These are phyloP conservation scores for Colletotrichum sp. DNA, from an alignment of 2,329 filamentous ascomycete species.

Conservation along the genomic window DNA sequence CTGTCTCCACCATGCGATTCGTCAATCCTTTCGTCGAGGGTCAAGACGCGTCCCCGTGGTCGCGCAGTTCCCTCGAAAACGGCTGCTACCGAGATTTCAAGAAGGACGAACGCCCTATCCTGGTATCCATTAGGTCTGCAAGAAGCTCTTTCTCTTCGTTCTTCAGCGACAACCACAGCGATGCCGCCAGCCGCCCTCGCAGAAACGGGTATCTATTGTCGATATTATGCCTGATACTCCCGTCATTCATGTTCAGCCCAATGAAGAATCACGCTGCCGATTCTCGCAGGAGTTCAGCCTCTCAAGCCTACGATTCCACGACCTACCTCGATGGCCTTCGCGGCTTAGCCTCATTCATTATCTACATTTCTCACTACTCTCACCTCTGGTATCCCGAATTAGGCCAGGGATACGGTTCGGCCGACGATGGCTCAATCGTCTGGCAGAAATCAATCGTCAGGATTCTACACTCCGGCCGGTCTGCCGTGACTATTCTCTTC, in stretches of 20 bases:
- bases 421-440: slow-evolving; percentile 45
- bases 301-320: slow-evolving; percentile 44
- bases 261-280: neutral
- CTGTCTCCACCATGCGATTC: neutral
- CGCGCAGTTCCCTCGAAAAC: neutral
- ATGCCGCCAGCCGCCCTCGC: neutral
- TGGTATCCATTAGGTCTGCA: neutral
- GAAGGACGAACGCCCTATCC: neutral
- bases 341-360: slow-evolving; percentile 58
- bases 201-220: neutral
- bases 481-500: slow-evolving; percentile 65
- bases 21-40: neutral
- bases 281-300: neutral
- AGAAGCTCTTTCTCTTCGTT: neutral
- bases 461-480: slow-evolving; percentile 57
- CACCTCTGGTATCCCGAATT: slow-evolving; percentile 12
- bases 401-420: slow-evolving; percentile 42
- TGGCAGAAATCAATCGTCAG: slow-evolving; percentile 56
- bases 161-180: neutral
- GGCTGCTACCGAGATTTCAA: neutral
- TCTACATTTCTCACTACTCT: slow-evolving; percentile 59
- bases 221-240: neutral
- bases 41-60: neutral
- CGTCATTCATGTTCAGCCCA: neutral
- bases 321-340: slow-evolving; percentile 64